Conservation (phyloP, 2,329 filamentous ascomycete species). For the Acrocalymma vagum region DNA sequence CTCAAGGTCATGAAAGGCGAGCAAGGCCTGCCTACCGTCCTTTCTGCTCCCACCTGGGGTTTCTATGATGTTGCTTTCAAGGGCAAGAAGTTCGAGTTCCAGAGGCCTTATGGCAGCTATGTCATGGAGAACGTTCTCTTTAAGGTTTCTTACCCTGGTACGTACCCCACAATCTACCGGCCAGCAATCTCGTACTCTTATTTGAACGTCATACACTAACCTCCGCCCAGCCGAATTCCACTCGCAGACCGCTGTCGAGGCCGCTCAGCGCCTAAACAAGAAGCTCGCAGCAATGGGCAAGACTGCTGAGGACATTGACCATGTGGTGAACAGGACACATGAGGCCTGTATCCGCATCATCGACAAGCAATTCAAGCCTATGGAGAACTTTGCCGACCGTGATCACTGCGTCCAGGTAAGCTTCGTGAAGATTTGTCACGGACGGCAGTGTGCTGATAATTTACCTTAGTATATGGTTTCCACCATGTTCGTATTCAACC, state of each 20-base stretch:
- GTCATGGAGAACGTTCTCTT: slow-evolving; percentile 99
- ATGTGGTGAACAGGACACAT: slow-evolving; percentile 92
- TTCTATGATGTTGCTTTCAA: slow-evolving; percentile 99
- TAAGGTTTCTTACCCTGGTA: slow-evolving; percentile 98
- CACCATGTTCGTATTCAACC: slow-evolving; percentile 94
- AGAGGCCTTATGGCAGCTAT: slow-evolving; percentile 95
- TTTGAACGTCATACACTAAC: neutral
- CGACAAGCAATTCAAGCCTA: slow-evolving; percentile 99
- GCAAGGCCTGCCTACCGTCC: slow-evolving; percentile 87
- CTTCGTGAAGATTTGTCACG: slow-evolving; percentile 1
- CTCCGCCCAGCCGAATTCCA: slow-evolving; percentile 80
- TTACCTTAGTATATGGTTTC: slow-evolving; percentile 83
- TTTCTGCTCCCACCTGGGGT: slow-evolving; percentile 92
- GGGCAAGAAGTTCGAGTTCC: slow-evolving; percentile 90
- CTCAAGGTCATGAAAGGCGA: slow-evolving; percentile 93
- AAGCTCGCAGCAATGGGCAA: slow-evolving; percentile 86
- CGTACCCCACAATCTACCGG: too few relatives aligned
- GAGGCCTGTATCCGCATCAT: slow-evolving; percentile 99
- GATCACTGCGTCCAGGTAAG: slow-evolving; percentile 93
- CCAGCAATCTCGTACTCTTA: too few relatives aligned
- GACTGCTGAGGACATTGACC: slow-evolving; percentile 88
- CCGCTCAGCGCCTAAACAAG: slow-evolving; percentile 85
- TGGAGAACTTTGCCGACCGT: slow-evolving; percentile 99
- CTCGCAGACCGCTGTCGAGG: slow-evolving; percentile 97
- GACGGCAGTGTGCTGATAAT: slow-evolving; percentile 24